Conservation (phyloP, 495 filamentous ascomycete genomes). For the Hamigera avellanea region DNA sequence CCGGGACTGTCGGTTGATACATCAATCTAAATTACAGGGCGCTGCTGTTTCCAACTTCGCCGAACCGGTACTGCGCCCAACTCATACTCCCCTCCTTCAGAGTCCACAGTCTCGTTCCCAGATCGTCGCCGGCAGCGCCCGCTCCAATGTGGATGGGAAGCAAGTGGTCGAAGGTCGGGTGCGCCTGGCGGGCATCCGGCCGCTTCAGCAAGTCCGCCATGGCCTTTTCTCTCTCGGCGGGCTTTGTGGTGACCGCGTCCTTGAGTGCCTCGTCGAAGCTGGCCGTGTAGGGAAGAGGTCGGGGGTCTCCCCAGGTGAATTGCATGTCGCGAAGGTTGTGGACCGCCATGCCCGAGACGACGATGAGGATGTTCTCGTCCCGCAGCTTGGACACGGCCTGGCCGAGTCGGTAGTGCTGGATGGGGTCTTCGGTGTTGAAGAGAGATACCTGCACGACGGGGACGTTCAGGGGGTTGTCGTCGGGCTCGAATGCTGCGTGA, state of each 20-base stretch:
- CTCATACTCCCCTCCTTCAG: slow-evolving; percentile 54
- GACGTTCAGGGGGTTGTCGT: slow-evolving; percentile 62
- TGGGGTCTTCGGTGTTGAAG: slow-evolving; percentile 55
- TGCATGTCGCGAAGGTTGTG: slow-evolving; percentile 68
- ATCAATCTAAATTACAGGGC: slow-evolving; percentile 12
- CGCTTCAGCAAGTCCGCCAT: slow-evolving; percentile 50
- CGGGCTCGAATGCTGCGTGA: slow-evolving; percentile 49
- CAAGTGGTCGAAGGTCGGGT: slow-evolving; percentile 72
- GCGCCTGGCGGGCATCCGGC: slow-evolving; percentile 60
- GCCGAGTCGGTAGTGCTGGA: slow-evolving; percentile 61
- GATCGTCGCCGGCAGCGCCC: slow-evolving; percentile 55
- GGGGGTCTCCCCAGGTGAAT: slow-evolving; percentile 28
- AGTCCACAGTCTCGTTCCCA: slow-evolving; percentile 52
- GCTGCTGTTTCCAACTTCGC: slow-evolving; percentile 35
- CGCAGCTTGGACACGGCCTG: slow-evolving; percentile 56
- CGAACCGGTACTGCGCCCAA: slow-evolving; percentile 71
- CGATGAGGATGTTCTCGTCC: slow-evolving; percentile 60
- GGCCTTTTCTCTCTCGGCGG: slow-evolving; percentile 44
- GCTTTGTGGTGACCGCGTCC: slow-evolving; percentile 45
- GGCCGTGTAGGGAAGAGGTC: slow-evolving; percentile 50
- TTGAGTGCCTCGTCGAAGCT: slow-evolving; percentile 73
- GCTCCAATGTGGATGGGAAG: slow-evolving; percentile 67
- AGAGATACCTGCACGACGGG: slow-evolving; percentile 77
- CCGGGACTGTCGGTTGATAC: too few relatives aligned
- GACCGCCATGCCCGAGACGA: slow-evolving; percentile 78